These are phyloP conservation scores for Boletus subparvulus DNA, from an alignment of 768 basidiomycete genomes.

Conservation along the genomic window DNA sequence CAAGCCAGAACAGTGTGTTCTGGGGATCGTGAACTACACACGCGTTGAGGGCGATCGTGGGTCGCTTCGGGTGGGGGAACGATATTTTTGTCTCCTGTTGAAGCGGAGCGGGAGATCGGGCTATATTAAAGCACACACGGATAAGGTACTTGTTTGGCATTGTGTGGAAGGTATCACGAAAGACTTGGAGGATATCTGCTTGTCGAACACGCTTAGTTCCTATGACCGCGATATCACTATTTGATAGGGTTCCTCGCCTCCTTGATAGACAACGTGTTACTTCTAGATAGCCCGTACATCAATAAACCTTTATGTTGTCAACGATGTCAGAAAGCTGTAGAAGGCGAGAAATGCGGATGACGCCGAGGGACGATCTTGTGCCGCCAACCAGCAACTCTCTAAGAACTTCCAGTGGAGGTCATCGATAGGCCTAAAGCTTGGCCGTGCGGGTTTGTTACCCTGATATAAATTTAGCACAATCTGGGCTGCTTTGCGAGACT, in stretches of 20 bases:
- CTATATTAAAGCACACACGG: constrained; percentile 17
- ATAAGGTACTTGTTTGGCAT: constrained; percentile 12
- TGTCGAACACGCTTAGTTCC: constrained; percentile 4
- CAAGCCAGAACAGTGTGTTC: constrained; percentile 15
- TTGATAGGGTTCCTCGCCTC: not conserved
- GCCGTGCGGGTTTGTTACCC: constrained; percentile 7
- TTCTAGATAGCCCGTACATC: not conserved
- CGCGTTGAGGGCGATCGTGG: constrained; percentile 7
- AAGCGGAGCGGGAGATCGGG: constrained; percentile 1
- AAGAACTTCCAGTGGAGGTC: constrained; percentile 11
- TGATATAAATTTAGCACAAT: constrained; percentile 3
- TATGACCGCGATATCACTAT: not conserved
- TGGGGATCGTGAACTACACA: constrained; percentile 16
- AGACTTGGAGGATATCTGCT: constrained; percentile 9
- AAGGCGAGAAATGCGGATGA: constrained; percentile 12
- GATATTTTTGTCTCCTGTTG: constrained; percentile 12
- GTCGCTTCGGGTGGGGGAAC: constrained; percentile 7
- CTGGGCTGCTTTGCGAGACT: constrained; percentile 4
- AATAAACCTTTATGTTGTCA: not conserved
- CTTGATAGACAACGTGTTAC: not conserved
- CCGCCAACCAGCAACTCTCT: constrained; percentile 9
- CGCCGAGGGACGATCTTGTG: constrained; percentile 11
- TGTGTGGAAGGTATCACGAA: constrained; percentile 9
- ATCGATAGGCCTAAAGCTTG: not conserved
- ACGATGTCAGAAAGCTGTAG: constrained; percentile 6